These are phyloP conservation scores for Apium graveolens DNA, from an alignment of 129 eudicot species.

Conservation along the genomic window DNA sequence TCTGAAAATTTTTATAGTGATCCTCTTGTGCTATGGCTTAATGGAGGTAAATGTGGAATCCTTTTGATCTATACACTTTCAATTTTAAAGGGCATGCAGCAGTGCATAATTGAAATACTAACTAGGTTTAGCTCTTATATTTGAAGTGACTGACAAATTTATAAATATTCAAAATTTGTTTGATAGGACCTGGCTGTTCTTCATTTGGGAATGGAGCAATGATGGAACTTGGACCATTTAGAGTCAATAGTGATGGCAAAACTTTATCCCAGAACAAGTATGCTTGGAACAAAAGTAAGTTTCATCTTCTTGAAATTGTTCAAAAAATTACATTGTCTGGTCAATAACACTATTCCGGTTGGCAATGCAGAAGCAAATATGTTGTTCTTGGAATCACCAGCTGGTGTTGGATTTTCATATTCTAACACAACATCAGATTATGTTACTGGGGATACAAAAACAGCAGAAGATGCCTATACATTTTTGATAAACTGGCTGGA, in stretches of 20 bases:
- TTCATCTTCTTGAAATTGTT: no score
- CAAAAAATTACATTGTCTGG: not conserved
- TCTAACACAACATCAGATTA: conserved; percentile 39
- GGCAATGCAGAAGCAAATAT: conserved; percentile 41
- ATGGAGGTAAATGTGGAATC: conserved; percentile 16
- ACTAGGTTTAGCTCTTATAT: no score
- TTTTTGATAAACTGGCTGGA: conserved; percentile 48
- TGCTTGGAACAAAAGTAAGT: conserved; percentile 48
- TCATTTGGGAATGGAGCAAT: conserved; percentile 28
- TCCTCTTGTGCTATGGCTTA: conserved; percentile 22
- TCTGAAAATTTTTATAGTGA: conserved; percentile 9
- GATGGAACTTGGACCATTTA: conserved; percentile 43
- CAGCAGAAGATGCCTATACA: conserved; percentile 38
- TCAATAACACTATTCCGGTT: not conserved
- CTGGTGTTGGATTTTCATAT: conserved; percentile 57
- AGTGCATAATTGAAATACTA: not conserved
- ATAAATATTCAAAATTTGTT: not conserved
- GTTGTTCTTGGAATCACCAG: conserved; percentile 53
- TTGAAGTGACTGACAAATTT: no score
- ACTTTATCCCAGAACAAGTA: conserved; percentile 33
- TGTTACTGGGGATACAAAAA: conserved; percentile 41
- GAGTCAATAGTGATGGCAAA: conserved; percentile 40
- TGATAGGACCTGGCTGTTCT: conserved; percentile 9
- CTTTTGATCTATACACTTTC: not conserved
- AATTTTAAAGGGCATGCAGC: not conserved